Conservation (phyloP, 1,139 yeast genomes). For the Yamadazyma taylorii region DNA sequence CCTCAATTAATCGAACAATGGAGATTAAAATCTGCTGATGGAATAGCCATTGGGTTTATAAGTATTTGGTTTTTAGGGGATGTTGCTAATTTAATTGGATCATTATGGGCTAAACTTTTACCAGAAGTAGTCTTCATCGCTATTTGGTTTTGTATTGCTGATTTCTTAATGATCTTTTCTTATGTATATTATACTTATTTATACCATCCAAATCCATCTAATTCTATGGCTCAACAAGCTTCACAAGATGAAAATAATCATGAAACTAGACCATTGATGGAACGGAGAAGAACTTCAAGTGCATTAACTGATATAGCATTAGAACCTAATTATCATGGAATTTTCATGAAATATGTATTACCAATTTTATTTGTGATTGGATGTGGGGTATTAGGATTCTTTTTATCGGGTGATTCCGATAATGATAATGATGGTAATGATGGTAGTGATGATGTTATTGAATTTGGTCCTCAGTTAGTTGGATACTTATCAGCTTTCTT, state of each 20-base stretch:
- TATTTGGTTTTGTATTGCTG: slow-evolving; percentile 74
- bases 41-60: slow-evolving; percentile 70
- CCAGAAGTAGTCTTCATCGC: slow-evolving; percentile 73
- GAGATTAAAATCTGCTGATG: slow-evolving; percentile 76
- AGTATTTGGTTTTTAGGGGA: slow-evolving; percentile 77
- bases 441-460: slow-evolving; percentile 21
- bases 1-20: slow-evolving; percentile 85
- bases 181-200: slow-evolving; percentile 55
- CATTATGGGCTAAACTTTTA: slow-evolving; percentile 68
- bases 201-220: slow-evolving; percentile 34
- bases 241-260: slow-evolving; percentile 11
- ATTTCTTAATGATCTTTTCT: slow-evolving; percentile 58
- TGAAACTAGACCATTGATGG: slow-evolving; percentile 18
- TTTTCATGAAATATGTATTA: slow-evolving; percentile 52
- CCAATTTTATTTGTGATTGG: slow-evolving; percentile 65
- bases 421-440: slow-evolving; percentile 14
- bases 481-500: slow-evolving; percentile 72
- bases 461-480: slow-evolving; percentile 64
- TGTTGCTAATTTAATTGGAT: slow-evolving; percentile 63
- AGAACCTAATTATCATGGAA: slow-evolving; percentile 43
- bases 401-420: slow-evolving; percentile 41
- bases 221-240: not conserved
- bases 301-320: slow-evolving; percentile 46
- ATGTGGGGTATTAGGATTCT: slow-evolving; percentile 66
- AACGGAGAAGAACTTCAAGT: slow-evolving; percentile 42